Evolutionary conservation across 1,284 basidiomycete species (phyloP), one percentile per base, ranked within the genome.

Genomic region (Trichosporon sp.): DNA sequence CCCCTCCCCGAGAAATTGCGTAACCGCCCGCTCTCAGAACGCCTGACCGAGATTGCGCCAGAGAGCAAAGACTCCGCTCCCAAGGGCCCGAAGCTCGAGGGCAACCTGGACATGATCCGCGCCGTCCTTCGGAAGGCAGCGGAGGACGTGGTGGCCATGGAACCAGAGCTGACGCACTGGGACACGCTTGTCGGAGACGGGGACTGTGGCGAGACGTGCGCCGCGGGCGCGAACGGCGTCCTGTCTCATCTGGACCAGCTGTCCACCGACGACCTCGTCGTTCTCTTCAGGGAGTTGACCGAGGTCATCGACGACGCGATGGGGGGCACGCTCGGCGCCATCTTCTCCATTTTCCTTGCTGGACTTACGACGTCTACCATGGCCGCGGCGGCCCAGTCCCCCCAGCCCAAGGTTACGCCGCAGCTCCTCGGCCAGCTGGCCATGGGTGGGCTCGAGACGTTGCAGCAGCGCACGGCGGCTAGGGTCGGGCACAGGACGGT

Each of bases 91-190:
- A 26, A 26, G 26, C 26, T 26, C 26, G 26, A 26, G 26, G 74
- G 76, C 76, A 61, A 74, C 76, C 14, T n/a, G n/a, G 65, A 73
- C 12, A 32, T 65, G 8, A 77, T 81, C 32, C 71, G 72, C 66
- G 66, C 73, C 12, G 74, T 78, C 1, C 79, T 82, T 73, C 76
- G 73, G 48, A 67, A 67, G 0, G 79, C 80, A 1, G 73, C 78
- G 1, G 76, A 79, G 46, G 78, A 79, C 70, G 79, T 80, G 1
- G 75, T 82, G n/a, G 77, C 77, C 1, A 75, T 80, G 19, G 86
- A 86, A 77, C 85, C 86, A 0, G 79, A 83, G 61, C 75, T 86
- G 46, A 86, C 86, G 7, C 77, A 80, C 72, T 86, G 84, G 80
- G 86, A 86, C 76, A 86, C 86, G 4, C 74, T 77, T 40, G 76